Evolutionary conservation across 2,329 filamentous ascomycete species (phyloP), one percentile per base, ranked within the genome.

Genomic region (Hortaea sp.): DNA sequence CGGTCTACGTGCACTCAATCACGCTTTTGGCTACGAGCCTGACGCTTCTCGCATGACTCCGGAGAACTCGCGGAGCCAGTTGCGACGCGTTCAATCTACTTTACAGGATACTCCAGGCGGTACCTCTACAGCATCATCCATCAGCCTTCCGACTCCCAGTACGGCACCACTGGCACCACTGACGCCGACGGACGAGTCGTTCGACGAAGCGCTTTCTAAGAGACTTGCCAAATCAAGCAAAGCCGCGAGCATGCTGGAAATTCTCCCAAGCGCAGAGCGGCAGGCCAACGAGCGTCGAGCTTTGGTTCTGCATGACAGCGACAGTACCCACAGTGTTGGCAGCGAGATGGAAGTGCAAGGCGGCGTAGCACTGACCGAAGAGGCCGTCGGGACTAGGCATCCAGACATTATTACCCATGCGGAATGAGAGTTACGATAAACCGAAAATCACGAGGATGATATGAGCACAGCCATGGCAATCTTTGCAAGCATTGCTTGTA

Each of bases 331-430:
- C 49, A 57, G 55, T 42, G 39, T 57, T 2, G 54, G 53, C 4
- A 57, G 65, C 32, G 65, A 69, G 37, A 57, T 77, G 2, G 68
- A 72, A 29, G 71, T 78, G 1, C 64, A 68, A 4, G 68, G 71
- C 11, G 77, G 77, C 1, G 66, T 81, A 4, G 76, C 76, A 1
- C 58, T 81, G 28, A 72, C 73, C 3, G 77, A 81, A 56, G 77
- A 79, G 57, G 74, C 71, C 39, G 69, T 77, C 11, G 70, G 71
- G 50, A 62, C 68, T 30, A 69, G 72, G 38, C 60, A 59, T 7
- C 67, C 67, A 1, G 66, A 69, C 34, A 52, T 58, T 39, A 28
- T 45, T 20, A 50, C 46, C 5, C 45, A 49, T 37, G 31, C n/a
- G 20, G 20, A 20, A 20, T 20, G 20, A 20, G 20, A 20, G 20